Evolutionary conservation across 2,329 filamentous ascomycete species (phyloP).

Genomic region (Dothideomycetes sp.): DNA sequence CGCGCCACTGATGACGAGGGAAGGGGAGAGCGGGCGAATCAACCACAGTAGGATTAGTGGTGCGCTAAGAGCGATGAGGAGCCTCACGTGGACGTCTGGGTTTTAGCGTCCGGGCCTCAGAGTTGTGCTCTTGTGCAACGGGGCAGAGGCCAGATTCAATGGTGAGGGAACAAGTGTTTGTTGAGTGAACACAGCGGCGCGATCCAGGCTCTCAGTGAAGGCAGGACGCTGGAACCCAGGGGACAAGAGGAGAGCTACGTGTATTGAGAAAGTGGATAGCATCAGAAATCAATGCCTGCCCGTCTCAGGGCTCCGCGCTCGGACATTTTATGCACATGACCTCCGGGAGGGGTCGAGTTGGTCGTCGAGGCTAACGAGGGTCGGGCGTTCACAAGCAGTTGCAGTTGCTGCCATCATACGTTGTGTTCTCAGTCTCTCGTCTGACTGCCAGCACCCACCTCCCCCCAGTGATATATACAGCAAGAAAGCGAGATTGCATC

Average conservation of each 20-base stretch:
- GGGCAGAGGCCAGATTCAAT: no score
- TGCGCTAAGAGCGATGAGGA: not conserved
- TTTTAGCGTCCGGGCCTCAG: not conserved
- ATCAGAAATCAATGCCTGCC: not conserved
- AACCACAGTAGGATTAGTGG: not conserved
- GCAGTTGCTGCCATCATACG: not conserved
- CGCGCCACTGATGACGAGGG: not conserved
- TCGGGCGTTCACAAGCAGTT: not conserved
- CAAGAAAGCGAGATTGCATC: no score
- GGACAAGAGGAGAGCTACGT: no score
- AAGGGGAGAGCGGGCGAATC: not conserved
- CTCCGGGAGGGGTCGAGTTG: not conserved
- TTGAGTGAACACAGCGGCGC: no score
- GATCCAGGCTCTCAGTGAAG: no score
- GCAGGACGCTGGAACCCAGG: no score
- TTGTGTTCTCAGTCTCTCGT: not conserved
- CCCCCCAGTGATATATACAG: no score
- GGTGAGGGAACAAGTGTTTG: no score
- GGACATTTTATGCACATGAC: not conserved
- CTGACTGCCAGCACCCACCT: not conserved
- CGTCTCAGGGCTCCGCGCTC: no score
- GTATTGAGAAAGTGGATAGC: not conserved
- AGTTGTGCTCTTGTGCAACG: not conserved
- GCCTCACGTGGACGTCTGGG: not conserved
- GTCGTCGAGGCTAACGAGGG: not conserved